phyloP scores from a whole-genome alignment of 2,329 filamentous ascomycete species.

The Didymella pinodella region DNA sequence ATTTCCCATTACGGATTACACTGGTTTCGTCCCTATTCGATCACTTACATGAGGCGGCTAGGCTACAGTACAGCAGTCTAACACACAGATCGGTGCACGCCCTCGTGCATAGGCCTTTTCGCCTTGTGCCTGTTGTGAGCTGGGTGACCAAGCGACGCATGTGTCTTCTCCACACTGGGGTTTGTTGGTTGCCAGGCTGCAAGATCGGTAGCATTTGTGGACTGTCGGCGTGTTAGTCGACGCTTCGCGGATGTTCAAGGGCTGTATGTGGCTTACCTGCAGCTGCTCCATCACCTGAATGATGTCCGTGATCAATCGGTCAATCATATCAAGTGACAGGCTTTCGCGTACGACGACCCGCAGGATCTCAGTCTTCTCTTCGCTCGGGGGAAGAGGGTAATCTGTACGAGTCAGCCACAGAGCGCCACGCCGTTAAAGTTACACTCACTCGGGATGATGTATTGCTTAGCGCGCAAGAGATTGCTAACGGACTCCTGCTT shows the following conservation, averaged over 20 bases:
- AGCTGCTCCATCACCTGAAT: conserved; percentile 67
- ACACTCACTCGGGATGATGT: conserved; percentile 70
- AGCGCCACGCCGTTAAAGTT: conserved; percentile 10
- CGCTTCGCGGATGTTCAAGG: neutral
- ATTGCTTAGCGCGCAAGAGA: conserved; percentile 70
- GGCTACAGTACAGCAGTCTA: conserved; percentile 28
- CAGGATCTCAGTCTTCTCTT: conserved; percentile 70
- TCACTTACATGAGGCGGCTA: conserved; percentile 7
- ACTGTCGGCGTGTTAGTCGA: conserved; percentile 24
- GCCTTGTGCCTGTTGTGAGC: conserved; percentile 57
- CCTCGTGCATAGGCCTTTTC: conserved; percentile 55
- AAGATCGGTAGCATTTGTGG: conserved; percentile 61
- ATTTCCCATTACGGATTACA: neutral
- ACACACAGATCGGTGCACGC: conserved; percentile 60
- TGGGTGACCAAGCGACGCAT: conserved; percentile 39
- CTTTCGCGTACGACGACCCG: conserved; percentile 72
- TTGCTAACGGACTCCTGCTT: conserved; percentile 71
- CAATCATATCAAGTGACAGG: conserved; percentile 73
- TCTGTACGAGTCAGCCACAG: conserved; percentile 50
- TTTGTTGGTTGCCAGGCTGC: conserved; percentile 56
- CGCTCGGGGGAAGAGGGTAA: conserved; percentile 70
- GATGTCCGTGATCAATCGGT: conserved; percentile 69
- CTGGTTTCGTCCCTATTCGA: conserved; percentile 3
- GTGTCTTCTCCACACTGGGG: conserved; percentile 54
- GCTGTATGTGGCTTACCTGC: conserved; percentile 49